phyloP scores from a whole-genome alignment of 768 basidiomycete species.

The Floccularia luteovirens region DNA sequence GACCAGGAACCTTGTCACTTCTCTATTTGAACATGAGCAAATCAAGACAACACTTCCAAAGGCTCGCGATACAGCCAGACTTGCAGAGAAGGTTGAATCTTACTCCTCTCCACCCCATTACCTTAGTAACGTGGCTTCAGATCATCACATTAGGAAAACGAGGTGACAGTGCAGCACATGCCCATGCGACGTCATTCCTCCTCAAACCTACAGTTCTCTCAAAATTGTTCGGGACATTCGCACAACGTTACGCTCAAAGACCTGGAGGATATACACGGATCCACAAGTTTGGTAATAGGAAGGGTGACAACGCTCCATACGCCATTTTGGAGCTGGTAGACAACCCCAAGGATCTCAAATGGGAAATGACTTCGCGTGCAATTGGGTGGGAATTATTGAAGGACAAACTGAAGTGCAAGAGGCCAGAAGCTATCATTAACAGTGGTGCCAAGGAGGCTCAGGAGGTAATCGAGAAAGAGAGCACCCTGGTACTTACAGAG shows the following conservation, averaged over 20 bases:
- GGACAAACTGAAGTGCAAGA: slow-evolving; percentile 37
- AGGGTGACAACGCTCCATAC: slow-evolving; percentile 88
- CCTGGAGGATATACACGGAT: slow-evolving; percentile 96
- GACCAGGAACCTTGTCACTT: slow-evolving; percentile 85
- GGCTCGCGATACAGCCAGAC: slow-evolving; percentile 82
- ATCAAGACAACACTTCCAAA: slow-evolving; percentile 95
- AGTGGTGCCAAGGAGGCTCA: slow-evolving; percentile 37
- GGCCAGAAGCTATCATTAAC: slow-evolving; percentile 41
- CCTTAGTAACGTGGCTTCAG: slow-evolving; percentile 31
- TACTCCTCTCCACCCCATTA: no score
- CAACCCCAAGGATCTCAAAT: slow-evolving; percentile 81
- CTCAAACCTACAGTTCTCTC: slow-evolving; percentile 63
- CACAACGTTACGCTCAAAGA: slow-evolving; percentile 71
- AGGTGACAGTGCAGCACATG: slow-evolving; percentile 61
- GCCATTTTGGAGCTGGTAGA: slow-evolving; percentile 95
- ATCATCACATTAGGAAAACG: slow-evolving; percentile 92
- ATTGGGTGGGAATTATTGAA: slow-evolving; percentile 78
- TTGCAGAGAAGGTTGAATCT: slow-evolving; percentile 93
- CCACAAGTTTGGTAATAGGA: slow-evolving; percentile 82
- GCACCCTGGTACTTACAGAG: slow-evolving; percentile 24
- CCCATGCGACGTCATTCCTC: slow-evolving; percentile 72
- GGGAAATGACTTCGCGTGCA: slow-evolving; percentile 82
- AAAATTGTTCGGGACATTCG: slow-evolving; percentile 79
- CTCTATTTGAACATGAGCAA: slow-evolving; percentile 89
- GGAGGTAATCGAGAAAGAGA: slow-evolving; percentile 42